Evolutionary conservation across 495 filamentous ascomycete genomes (phyloP), one percentile per base, ranked within the genome.

Genomic region (Annulohypoxylon moriforme): DNA sequence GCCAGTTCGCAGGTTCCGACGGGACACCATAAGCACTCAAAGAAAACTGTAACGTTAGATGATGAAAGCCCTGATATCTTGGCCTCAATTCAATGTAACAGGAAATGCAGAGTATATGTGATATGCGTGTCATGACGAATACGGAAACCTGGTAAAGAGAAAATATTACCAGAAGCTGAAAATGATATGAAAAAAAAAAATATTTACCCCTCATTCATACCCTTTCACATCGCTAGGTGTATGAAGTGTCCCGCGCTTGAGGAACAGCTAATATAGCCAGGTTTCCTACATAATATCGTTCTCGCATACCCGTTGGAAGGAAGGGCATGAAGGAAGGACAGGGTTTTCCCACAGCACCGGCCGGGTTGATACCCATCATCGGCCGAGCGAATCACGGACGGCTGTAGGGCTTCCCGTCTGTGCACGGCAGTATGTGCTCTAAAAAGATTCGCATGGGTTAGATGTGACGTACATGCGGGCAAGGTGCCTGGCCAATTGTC

Each of bases 381-480:
- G 44, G 55, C 59, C n/a, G 64, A 67, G 60, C 64, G 46, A 57
- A 56, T 53, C 64, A 67, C 46, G 55, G 55, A 60, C 33, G 13
- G 14, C 13, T 18, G n/a, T 34, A 34, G 6, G 50, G 50, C 50
- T 33, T 31, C 31, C 33, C 16, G 55, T 58, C 64, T 22, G 55
- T 59, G 50, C 18, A 57, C 42, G 10, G 31, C 31, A 16, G 31
- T 33, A 16, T 10, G 40, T 42, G 36, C 53, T 59, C 27, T 50
- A 50, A 52, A 59, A 59, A 59, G 40, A 59, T 47, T 67, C 31
- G 42, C 44, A 42, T 24, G 40, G 40, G 52, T 56, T 20, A 9
- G 18, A 34, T 18, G 38, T 58, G 53, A 66, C 52, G 14, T 49
- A 36, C 52, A 66, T 66, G 53, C 10, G 18, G 63, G 27, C 38